A percentile compares a stretch with the other conserved stretches of the same genome.
phyloP scores from a whole-genome alignment of 2,329 filamentous ascomycete species.

The Leptodontidium sp. region DNA sequence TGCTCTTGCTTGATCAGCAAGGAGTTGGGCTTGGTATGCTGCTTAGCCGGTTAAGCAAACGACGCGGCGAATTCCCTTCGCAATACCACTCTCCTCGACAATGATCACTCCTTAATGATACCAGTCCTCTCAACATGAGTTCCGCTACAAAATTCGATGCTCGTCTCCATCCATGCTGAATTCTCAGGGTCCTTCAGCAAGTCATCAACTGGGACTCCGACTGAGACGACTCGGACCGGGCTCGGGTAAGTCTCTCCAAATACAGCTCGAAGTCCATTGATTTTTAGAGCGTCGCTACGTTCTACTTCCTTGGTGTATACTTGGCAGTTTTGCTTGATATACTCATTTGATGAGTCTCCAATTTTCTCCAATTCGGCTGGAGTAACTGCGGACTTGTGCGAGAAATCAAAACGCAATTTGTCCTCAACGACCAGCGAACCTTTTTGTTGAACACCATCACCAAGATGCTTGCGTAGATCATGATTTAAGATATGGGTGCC shows the following conservation, averaged over 20 bases:
- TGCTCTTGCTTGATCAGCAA: constrained; percentile 76
- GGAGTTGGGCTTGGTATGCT: constrained; percentile 82
- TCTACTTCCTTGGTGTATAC: constrained; percentile 90
- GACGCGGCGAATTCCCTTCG: constrained; percentile 96
- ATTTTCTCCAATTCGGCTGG: constrained; percentile 85
- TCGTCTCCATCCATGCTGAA: constrained; percentile 84
- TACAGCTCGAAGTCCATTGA: constrained; percentile 90
- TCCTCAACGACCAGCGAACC: constrained; percentile 94
- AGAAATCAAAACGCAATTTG: constrained; percentile 97
- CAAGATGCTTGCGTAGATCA: constrained; percentile 86
- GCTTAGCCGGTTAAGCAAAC: constrained; percentile 92
- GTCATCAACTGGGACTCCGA: constrained; percentile 88
- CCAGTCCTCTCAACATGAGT: constrained; percentile 94
- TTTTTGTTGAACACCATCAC: constrained; percentile 92
- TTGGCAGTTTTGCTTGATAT: constrained; percentile 84
- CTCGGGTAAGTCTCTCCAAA: constrained; percentile 99
- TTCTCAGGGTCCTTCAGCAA: constrained; percentile 85
- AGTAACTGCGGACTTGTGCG: constrained; percentile 82
- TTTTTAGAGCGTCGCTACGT: constrained; percentile 80
- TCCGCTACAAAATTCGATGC: constrained; percentile 96
- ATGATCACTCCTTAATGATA: constrained; percentile 94
- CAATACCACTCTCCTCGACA: constrained; percentile 94
- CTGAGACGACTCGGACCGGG: constrained; percentile 93
- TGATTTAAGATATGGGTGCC: constrained; percentile 98
- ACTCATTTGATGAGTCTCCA: constrained; percentile 83